Evolutionary conservation across 208 protist species (phyloP).

Genomic region (Leishmania tropica): DNA sequence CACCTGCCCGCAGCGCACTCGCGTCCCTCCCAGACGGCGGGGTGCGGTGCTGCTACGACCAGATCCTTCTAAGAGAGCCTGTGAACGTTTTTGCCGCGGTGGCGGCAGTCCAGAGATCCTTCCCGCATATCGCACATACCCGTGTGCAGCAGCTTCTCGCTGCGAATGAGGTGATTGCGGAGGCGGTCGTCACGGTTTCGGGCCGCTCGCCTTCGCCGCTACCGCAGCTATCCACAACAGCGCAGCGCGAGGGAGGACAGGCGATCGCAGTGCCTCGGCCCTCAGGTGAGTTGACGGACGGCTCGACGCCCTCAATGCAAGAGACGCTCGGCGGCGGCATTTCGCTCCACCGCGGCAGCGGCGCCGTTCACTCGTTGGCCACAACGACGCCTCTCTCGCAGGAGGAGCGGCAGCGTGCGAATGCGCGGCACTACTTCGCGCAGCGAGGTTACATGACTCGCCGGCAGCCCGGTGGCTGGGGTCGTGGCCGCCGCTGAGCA

Average conservation of each 20-base stretch:
- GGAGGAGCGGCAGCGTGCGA: constrained; percentile 34
- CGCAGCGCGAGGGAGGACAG: not conserved
- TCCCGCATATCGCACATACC: constrained; percentile 51
- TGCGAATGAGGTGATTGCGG: constrained; percentile 56
- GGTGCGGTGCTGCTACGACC: constrained; percentile 42
- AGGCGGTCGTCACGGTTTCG: constrained; percentile 12
- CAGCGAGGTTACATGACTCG: constrained; percentile 28
- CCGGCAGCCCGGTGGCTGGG: constrained; percentile 13
- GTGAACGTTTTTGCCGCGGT: constrained; percentile 44
- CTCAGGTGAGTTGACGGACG: not conserved
- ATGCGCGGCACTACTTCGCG: constrained; percentile 46
- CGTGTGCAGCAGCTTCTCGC: constrained; percentile 62
- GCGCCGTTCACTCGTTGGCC: not conserved
- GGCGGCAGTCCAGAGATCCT: constrained; percentile 48
- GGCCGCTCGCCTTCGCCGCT: constrained; percentile 1
- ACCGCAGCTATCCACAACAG: too few relatives aligned
- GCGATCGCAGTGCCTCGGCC: not conserved
- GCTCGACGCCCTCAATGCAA: not conserved
- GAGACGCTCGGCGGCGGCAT: not conserved
- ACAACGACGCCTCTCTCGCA: constrained; percentile 17
- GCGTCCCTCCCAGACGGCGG: not conserved
- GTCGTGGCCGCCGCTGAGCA: constrained; percentile 14
- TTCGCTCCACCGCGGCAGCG: not conserved
- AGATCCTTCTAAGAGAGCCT: constrained; percentile 69
- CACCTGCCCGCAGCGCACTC: not conserved